phyloP scores from a whole-genome alignment of 2,329 filamentous ascomycete genomes.

The Colletotrichum horii region DNA sequence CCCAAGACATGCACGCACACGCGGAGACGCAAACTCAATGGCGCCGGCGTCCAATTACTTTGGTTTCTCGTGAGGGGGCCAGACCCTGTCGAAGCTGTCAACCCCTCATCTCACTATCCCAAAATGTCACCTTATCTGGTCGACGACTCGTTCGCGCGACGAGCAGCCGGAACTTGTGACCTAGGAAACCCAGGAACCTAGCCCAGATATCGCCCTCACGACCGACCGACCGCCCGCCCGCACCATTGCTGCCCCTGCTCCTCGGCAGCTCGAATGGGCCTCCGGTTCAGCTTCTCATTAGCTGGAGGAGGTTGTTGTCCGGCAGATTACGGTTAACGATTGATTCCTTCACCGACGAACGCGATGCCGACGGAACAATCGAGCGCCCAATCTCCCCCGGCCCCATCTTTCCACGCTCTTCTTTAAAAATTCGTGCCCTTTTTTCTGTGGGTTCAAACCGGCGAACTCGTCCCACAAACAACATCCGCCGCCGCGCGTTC shows the following conservation, averaged over 20 bases:
- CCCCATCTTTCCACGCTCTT: conserved; percentile 20
- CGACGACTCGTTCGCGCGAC: background rate
- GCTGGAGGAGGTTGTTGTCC: background rate
- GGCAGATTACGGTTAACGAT: background rate
- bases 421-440: conserved; percentile 19
- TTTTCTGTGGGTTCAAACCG: conserved; percentile 13
- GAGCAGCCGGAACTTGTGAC: background rate
- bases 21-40: background rate
- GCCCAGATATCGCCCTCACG: background rate
- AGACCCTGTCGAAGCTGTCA: background rate
- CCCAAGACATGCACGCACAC: background rate
- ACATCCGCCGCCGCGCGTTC: background rate
- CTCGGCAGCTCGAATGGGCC: background rate
- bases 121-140: background rate
- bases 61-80: background rate
- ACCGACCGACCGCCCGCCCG: background rate
- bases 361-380: background rate
- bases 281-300: background rate
- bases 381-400: background rate
- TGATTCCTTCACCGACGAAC: background rate
- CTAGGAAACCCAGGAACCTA: background rate
- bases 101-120: background rate
- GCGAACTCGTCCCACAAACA: conserved; percentile 9
- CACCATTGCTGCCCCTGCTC: background rate
- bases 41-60: background rate